Evolutionary conservation across 2,329 filamentous ascomycete genomes (phyloP).

Genomic region (Trichoderma sp.): DNA sequence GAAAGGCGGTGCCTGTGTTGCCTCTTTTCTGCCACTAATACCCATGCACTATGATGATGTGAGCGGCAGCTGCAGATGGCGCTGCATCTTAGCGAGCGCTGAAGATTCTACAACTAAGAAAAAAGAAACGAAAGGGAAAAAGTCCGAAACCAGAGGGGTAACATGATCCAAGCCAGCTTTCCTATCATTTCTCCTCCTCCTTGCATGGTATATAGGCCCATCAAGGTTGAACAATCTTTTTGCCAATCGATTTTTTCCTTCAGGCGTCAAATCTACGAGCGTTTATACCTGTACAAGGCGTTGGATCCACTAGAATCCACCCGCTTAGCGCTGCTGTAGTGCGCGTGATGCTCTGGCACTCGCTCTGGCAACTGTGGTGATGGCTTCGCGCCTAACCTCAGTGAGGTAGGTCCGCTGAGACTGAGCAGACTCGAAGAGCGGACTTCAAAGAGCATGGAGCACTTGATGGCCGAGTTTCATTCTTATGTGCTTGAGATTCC

Average conservation of each 20-base stretch:
- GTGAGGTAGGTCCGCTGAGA: slow-evolving; percentile 22
- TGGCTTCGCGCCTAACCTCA: slow-evolving; percentile 25
- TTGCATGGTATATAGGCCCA: background rate
- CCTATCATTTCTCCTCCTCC: background rate
- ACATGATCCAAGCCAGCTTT: background rate
- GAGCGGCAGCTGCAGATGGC: slow-evolving; percentile 7
- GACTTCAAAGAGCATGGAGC: slow-evolving; percentile 4
- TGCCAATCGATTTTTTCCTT: background rate
- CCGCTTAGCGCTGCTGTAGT: slow-evolving; percentile 24
- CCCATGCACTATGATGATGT: slow-evolving; percentile 9
- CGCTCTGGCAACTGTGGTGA: slow-evolving; percentile 4
- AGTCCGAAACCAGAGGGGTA: background rate
- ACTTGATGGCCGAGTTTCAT: background rate
- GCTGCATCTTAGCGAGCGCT: slow-evolving; percentile 8
- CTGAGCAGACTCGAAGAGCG: background rate
- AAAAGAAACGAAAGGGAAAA: background rate
- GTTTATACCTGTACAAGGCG: background rate
- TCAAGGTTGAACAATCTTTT: background rate
- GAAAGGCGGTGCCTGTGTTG: background rate
- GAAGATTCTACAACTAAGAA: slow-evolving; percentile 16
- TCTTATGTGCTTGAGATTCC: background rate
- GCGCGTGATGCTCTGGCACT: slow-evolving; percentile 26
- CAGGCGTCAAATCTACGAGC: background rate
- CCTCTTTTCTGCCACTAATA: background rate
- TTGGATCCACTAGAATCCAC: slow-evolving; percentile 23